Evolutionary conservation across 2,329 filamentous ascomycete species (phyloP).

Genomic region (Fusarium redolens): DNA sequence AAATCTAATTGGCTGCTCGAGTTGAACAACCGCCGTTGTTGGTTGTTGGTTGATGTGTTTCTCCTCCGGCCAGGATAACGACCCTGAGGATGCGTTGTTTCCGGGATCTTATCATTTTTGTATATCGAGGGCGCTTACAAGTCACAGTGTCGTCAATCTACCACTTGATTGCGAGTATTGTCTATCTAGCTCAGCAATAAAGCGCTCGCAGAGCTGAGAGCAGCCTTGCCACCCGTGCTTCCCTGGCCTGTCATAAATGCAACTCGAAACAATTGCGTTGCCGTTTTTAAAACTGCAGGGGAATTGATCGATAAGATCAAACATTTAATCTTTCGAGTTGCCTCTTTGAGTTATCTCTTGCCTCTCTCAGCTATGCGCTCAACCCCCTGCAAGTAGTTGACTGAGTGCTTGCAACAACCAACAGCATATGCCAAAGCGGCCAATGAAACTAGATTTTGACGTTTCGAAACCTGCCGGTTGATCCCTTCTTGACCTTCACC

Average conservation of each 20-base stretch:
- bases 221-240: neutral
- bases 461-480: constrained; percentile 25
- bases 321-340: neutral
- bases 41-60: constrained; percentile 20
- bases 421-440: constrained; percentile 54
- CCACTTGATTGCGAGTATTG: neutral
- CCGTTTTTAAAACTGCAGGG: neutral
- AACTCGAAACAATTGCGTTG: neutral
- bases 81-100: neutral
- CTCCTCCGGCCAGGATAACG: neutral
- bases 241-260: neutral
- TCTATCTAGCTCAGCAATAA: neutral
- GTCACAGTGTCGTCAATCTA: neutral
- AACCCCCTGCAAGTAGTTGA: constrained; percentile 25
- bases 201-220: neutral
- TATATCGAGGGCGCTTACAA: constrained; percentile 9
- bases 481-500: neutral
- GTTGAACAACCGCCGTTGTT: neutral
- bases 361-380: neutral
- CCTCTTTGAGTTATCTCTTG: neutral
- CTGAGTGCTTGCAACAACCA: constrained; percentile 34
- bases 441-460: constrained; percentile 2
- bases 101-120: neutral
- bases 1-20: neutral
- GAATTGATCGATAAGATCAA: neutral